phyloP scores from a whole-genome alignment of 306 rosid genomes.

The Vicia villosa region DNA sequence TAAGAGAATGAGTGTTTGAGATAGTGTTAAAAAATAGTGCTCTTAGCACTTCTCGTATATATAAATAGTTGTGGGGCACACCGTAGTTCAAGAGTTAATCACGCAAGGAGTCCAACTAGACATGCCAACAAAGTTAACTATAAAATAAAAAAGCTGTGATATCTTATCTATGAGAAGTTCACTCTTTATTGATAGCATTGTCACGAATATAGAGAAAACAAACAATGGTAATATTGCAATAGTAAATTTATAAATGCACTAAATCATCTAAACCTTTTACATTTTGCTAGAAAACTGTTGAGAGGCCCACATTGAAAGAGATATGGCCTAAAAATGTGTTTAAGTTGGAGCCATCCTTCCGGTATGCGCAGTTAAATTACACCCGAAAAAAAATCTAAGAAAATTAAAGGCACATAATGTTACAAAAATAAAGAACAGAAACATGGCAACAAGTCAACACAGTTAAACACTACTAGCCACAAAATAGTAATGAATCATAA shows the following conservation, averaged over 20 bases:
- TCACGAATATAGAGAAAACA: not conserved
- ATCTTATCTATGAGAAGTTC: not conserved
- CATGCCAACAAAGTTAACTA: conserved; percentile 8
- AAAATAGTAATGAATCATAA: conserved; percentile 7
- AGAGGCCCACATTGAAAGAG: not conserved
- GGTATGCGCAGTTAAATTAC: too few species aligned
- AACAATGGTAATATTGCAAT: not conserved
- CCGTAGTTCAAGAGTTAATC: not conserved
- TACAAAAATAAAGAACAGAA: not conserved
- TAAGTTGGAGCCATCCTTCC: not conserved
- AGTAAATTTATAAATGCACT: not conserved
- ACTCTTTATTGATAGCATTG: not conserved
- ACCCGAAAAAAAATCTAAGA: not conserved
- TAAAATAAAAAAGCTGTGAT: not conserved
- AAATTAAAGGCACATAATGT: conserved; percentile 13
- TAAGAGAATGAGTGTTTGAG: too few species aligned
- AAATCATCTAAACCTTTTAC: conserved; percentile 7
- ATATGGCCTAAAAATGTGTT: not conserved
- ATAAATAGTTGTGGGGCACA: not conserved
- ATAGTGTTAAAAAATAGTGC: too few species aligned
- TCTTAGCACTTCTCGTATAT: too few species aligned
- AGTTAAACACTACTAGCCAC: not conserved
- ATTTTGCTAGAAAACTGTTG: not conserved
- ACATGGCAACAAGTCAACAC: conserved; percentile 14
- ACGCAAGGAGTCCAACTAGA: conserved; percentile 10